A percentile compares a stretch with the other conserved stretches of the same genome.
phyloP scores from a whole-genome alignment of 176 grass and related monocot species.

The Aegilops tauschii region DNA sequence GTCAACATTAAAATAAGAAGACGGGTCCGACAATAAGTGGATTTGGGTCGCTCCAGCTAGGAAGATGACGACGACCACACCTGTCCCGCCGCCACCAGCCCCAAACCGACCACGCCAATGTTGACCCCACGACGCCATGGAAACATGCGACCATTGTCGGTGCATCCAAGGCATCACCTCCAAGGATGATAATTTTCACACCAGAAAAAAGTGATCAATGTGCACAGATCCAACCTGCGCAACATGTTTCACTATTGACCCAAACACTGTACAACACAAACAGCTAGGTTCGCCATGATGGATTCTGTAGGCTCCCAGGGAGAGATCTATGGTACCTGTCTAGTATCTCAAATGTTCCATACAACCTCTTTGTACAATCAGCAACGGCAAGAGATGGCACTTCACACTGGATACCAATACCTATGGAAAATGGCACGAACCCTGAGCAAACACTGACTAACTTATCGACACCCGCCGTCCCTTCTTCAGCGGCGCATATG shows the following conservation, averaged over 20 bases:
- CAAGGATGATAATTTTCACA: not conserved
- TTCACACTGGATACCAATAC: constrained; percentile 14
- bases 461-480: not conserved
- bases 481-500: not conserved
- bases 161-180: too few species aligned
- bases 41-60: too few species aligned
- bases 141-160: too few species aligned
- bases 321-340: not conserved
- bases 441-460: not conserved
- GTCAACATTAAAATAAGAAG: too few species aligned
- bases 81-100: too few species aligned
- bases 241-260: not conserved
- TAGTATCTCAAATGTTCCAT: not conserved
- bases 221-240: not conserved
- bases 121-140: too few species aligned
- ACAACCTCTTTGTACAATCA: not conserved
- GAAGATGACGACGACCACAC: too few species aligned
- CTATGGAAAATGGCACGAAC: constrained; percentile 6
- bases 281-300: not conserved
- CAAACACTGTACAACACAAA: not conserved
- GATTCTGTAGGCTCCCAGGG: not conserved
- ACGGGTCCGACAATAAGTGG: too few species aligned
- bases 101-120: too few species aligned
- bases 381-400: not conserved
- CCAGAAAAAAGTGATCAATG: not conserved